Evolutionary conservation across 208 protist species (phyloP).

Genomic region (Crithidia expoeki): DNA sequence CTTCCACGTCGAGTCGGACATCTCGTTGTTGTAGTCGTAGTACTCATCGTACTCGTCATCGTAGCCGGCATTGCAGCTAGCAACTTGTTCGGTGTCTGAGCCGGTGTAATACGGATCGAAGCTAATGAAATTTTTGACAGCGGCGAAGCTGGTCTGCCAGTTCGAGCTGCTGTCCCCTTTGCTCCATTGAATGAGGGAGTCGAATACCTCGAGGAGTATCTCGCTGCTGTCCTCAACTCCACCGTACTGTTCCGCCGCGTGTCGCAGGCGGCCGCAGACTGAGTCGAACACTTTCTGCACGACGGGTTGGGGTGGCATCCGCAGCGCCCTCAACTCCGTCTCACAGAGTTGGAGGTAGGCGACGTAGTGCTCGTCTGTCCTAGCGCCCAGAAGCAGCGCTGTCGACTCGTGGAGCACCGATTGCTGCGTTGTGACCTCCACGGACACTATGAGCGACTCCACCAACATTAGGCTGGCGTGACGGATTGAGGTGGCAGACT

Average conservation of each 20-base stretch:
- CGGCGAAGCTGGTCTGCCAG: slow-evolving; percentile 33
- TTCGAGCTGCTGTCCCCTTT: neutral
- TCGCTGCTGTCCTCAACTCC: slow-evolving; percentile 32
- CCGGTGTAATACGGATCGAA: slow-evolving; percentile 52
- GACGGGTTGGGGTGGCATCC: slow-evolving; percentile 15
- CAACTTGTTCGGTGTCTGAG: slow-evolving; percentile 7
- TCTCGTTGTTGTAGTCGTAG: slow-evolving; percentile 42
- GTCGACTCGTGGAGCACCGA: slow-evolving; percentile 22
- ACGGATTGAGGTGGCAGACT: slow-evolving; percentile 17
- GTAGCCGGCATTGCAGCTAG: slow-evolving; percentile 11
- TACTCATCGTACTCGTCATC: slow-evolving; percentile 44
- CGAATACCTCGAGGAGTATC: slow-evolving; percentile 30
- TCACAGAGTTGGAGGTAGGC: slow-evolving; percentile 41
- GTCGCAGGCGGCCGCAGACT: slow-evolving; percentile 22
- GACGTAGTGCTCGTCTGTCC: slow-evolving; percentile 23
- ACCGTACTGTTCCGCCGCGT: slow-evolving; percentile 23
- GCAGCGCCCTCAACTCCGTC: slow-evolving; percentile 26
- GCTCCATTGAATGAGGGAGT: slow-evolving; percentile 19
- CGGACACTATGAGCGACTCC: slow-evolving; percentile 24
- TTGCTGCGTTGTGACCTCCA: slow-evolving; percentile 21
- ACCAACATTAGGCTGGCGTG: slow-evolving; percentile 25
- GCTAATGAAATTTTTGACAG: slow-evolving; percentile 34
- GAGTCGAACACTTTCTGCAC: slow-evolving; percentile 24
- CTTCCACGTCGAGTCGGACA: slow-evolving; percentile 59
- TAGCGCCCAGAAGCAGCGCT: slow-evolving; percentile 16